Conservation (phyloP, 768 basidiomycete species). For the Cystofilobasidium macerans region DNA sequence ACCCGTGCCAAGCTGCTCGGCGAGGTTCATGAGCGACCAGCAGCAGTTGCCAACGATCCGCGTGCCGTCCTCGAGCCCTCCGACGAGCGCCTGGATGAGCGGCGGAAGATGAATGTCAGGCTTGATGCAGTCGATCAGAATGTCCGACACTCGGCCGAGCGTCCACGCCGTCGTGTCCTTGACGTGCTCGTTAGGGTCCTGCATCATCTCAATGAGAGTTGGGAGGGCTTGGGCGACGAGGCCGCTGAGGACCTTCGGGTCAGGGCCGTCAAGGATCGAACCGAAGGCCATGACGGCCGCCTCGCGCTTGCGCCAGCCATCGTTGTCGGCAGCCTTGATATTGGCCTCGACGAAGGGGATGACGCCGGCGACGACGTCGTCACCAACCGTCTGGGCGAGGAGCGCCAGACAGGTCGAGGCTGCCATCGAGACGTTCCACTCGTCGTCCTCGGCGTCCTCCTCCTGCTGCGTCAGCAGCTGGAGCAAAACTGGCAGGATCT, state of each 20-base stretch:
- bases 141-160: constrained; percentile 83
- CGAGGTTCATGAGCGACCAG: constrained; percentile 91
- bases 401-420: constrained; percentile 82
- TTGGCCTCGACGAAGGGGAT: constrained; percentile 97
- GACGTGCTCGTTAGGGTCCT: constrained; percentile 68
- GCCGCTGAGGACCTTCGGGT: constrained; percentile 71
- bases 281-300: constrained; percentile 98
- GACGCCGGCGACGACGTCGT: constrained; percentile 78
- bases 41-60: constrained; percentile 87
- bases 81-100: constrained; percentile 69
- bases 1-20: constrained; percentile 70
- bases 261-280: constrained; percentile 92
- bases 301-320: constrained; percentile 91
- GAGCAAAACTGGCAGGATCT: constrained; percentile 86
- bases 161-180: constrained; percentile 99
- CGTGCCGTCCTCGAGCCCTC: constrained; percentile 65
- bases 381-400: constrained; percentile 79
- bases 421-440: constrained; percentile 98
- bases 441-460: constrained; percentile 94
- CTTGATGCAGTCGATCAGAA: constrained; percentile 73
- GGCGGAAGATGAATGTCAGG: constrained; percentile 76
- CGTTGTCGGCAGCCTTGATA: constrained; percentile 53
- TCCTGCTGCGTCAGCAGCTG: constrained; percentile 81
- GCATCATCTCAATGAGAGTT: constrained; percentile 91
- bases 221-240: constrained; percentile 89